Percentiles rank a stretch among this genome's conserved stretches.
These are phyloP conservation scores for Starmerella geochares DNA, from an alignment of 805 yeast genomes.

Conservation along the genomic window DNA sequence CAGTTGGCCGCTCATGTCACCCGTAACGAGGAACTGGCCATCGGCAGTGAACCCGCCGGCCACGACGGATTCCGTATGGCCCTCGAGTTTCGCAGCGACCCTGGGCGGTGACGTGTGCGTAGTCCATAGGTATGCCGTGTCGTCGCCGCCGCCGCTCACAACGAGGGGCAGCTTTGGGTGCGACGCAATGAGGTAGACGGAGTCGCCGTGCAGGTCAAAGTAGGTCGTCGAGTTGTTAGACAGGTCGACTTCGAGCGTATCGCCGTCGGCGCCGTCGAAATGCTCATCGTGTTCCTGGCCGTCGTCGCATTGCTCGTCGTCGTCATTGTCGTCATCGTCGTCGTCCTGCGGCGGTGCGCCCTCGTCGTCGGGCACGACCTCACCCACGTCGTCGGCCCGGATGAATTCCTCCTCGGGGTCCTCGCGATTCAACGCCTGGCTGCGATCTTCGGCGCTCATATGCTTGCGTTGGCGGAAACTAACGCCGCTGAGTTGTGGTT, in stretches of 20 bases:
- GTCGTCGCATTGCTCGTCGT: conserved; percentile 29
- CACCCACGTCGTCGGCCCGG: conserved; percentile 28
- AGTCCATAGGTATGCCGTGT: conserved; percentile 83
- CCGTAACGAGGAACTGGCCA: conserved; percentile 74
- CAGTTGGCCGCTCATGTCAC: conserved; percentile 88
- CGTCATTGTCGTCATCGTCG: conserved; percentile 29
- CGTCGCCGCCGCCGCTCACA: conserved; percentile 93
- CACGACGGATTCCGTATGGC: conserved; percentile 81
- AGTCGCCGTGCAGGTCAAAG: conserved; percentile 83
- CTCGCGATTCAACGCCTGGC: not conserved
- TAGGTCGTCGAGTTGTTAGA: conserved; percentile 80
- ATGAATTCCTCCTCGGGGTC: conserved; percentile 12
- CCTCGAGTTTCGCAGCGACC: conserved; percentile 61
- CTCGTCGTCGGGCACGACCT: conserved; percentile 25
- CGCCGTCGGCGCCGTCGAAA: conserved; percentile 34
- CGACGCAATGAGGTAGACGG: conserved; percentile 66
- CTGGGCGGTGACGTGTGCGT: conserved; percentile 67
- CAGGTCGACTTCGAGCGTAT: conserved; percentile 68
- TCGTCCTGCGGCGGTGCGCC: conserved; percentile 32
- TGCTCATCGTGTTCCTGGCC: conserved; percentile 22
- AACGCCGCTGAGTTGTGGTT: not conserved
- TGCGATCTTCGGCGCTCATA: not conserved
- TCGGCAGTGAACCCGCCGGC: conserved; percentile 74
- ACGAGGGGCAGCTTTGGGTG: conserved; percentile 79
- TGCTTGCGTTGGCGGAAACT: not conserved